A percentile compares a stretch with the other conserved stretches of the same genome.
These are phyloP conservation scores for Alternaria viburni DNA, from an alignment of 2,329 filamentous ascomycete species.

Conservation along the genomic window DNA sequence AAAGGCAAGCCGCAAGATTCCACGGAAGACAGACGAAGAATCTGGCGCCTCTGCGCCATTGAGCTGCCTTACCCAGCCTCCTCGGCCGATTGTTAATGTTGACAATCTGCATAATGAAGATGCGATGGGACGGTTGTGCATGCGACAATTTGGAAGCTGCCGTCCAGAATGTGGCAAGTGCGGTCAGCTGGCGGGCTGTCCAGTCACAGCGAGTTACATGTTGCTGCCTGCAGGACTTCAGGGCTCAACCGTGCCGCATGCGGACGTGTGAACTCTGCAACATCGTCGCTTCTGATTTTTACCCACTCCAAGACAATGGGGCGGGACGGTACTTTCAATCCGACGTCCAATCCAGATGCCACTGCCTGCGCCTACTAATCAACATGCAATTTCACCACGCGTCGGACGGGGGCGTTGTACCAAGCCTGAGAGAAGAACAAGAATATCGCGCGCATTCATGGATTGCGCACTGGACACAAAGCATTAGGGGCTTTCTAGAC, in stretches of 20 bases:
- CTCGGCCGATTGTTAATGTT: background rate
- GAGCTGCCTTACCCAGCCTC: background rate
- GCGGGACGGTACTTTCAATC: background rate
- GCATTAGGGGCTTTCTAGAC: background rate
- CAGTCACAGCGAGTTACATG: no score
- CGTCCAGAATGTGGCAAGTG: no score
- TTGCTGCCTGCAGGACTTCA: background rate
- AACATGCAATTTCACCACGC: background rate
- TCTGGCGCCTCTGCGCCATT: fast-evolving
- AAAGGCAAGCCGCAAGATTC: background rate
- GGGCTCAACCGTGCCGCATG: background rate
- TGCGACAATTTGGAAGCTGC: no score
- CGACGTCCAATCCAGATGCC: background rate
- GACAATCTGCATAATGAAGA: background rate
- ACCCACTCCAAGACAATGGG: background rate
- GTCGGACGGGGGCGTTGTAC: background rate
- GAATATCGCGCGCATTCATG: background rate
- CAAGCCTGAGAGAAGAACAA: background rate
- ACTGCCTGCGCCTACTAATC: background rate
- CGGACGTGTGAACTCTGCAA: background rate
- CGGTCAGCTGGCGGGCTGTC: no score
- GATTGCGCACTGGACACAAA: background rate
- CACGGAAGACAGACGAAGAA: background rate
- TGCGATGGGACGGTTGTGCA: no score
- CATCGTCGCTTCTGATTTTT: background rate